phyloP scores from a whole-genome alignment of 108 stramenopile genomes.

The Nannochloropsis oceanica region DNA sequence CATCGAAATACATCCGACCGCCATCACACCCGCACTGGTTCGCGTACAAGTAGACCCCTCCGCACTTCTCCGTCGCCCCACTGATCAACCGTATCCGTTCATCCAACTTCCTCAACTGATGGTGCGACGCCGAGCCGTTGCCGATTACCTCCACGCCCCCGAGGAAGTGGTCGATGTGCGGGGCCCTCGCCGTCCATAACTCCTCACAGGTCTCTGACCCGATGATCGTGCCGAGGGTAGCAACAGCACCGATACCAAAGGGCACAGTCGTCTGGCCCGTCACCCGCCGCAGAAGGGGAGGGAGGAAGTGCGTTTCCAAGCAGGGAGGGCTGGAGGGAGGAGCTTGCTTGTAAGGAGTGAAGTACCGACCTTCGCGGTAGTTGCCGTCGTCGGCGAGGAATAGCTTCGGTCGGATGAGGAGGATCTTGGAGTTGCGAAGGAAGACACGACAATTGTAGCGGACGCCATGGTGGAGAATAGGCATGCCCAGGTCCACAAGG shows the following conservation, averaged over 20 bases:
- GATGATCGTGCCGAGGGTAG: conserved; percentile 53
- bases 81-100: conserved; percentile 17
- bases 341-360: conserved; percentile 68
- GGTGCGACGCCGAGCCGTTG: conserved; percentile 90
- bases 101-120: conserved; percentile 56
- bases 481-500: conserved; percentile 92
- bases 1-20: conserved; percentile 78
- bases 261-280: conserved; percentile 47
- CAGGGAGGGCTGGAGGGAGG: background rate
- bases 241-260: conserved; percentile 52
- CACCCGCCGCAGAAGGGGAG: conserved; percentile 23
- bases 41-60: conserved; percentile 90
- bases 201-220: conserved; percentile 96
- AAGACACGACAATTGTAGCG: conserved; percentile 92
- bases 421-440: conserved; percentile 51
- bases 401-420: conserved; percentile 54
- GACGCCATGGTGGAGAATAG: conserved; percentile 55
- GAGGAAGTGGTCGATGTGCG: conserved; percentile 67
- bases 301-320: conserved; percentile 37
- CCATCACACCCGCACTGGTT: conserved; percentile 97
- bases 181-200: conserved; percentile 74
- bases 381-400: conserved; percentile 86
- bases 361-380: conserved; percentile 86
- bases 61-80: conserved; percentile 55
- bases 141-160: conserved; percentile 87